Evolutionary conservation across 768 basidiomycete genomes (phyloP).

Genomic region (Calocera cornea): DNA sequence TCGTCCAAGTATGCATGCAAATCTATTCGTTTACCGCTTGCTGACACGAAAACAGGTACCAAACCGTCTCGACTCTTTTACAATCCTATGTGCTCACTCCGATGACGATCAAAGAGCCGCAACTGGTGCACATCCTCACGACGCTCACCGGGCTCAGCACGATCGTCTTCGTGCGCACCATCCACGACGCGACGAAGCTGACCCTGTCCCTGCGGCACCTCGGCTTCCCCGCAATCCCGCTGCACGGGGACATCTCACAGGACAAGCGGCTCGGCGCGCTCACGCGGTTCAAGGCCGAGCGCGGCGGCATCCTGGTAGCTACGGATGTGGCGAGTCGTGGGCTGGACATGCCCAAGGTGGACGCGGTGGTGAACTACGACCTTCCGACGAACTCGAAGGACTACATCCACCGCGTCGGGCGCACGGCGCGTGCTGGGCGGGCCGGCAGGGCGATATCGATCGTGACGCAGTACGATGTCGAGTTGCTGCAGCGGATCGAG

Average conservation of each 20-base stretch:
- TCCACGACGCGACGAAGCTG: conserved; percentile 80
- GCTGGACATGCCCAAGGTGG: conserved; percentile 89
- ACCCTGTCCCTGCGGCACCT: conserved; percentile 80
- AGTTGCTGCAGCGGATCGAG: conserved; percentile 90
- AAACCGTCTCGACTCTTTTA: conserved; percentile 86
- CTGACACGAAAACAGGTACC: conserved; percentile 47
- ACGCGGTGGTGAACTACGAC: conserved; percentile 95
- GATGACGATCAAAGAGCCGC: conserved; percentile 77
- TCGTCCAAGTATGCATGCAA: conserved; percentile 59
- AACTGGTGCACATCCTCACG: conserved; percentile 79
- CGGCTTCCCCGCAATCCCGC: conserved; percentile 86
- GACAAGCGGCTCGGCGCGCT: conserved; percentile 86
- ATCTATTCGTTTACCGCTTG: neutral
- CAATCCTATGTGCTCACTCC: conserved; percentile 96
- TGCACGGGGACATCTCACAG: conserved; percentile 91
- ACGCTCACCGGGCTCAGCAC: conserved; percentile 82
- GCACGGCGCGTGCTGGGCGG: conserved; percentile 95
- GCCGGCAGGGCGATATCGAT: conserved; percentile 95
- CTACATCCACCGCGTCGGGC: conserved; percentile 95
- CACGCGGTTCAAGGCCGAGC: conserved; percentile 89
- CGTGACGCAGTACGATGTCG: conserved; percentile 96
- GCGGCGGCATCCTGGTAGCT: conserved; percentile 80
- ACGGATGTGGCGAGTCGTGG: conserved; percentile 95
- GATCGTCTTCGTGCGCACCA: conserved; percentile 93
- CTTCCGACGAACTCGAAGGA: conserved; percentile 97